Evolutionary conservation across 352 stramenopile species (phyloP), one percentile per base, ranked within the genome.

Genomic region (Pythium grandisporangium): DNA sequence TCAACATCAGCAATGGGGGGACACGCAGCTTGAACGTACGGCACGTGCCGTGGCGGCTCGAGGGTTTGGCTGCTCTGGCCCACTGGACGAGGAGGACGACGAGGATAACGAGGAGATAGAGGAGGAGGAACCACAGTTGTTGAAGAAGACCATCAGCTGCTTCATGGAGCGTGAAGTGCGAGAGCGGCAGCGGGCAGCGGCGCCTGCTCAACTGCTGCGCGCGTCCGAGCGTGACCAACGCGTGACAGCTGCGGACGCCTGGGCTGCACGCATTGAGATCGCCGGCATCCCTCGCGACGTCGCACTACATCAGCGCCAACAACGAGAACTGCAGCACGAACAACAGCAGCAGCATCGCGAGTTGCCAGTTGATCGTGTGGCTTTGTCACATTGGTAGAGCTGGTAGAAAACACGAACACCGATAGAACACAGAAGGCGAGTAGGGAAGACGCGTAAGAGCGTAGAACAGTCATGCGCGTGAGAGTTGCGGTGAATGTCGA

Each of bases 241-340:
- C n/a, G 26, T 59, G 22, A 36, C 51, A 4, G 39, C 38, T 5
- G 42, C 61, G 2, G 58, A 69, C 17, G 55, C 66, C 7, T 83
- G 63, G 62, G 67, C 54, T 1, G 69, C 57, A 27, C 72, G 70
- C 4, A 50, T 86, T 40, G 68, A 83, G 59, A 82, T 86, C 49
- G 67, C 72, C 2, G 65, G 70, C 1, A 70, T 81, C 21, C 56
- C 52, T 12, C 29, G 52, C 1, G 30, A 24, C 12, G 41, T 54
- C 37, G 46, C 46, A 5, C 27, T 59, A 39, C 51, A 40, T 11
- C 44, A 35, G 10, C 51, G 51, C 17, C 27, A 14, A 32, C 8
- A 32, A 32, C 44, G 39, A n/a, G n/a, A n/a, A n/a, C n/a, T n/a
- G n/a, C n/a, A n/a, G n/a, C n/a, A n/a, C n/a, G n/a, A n/a, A n/a